Percentiles rank a stretch among this genome's conserved stretches.
phyloP scores from a whole-genome alignment of 805 yeast species.

The Clavispora asparagi region DNA sequence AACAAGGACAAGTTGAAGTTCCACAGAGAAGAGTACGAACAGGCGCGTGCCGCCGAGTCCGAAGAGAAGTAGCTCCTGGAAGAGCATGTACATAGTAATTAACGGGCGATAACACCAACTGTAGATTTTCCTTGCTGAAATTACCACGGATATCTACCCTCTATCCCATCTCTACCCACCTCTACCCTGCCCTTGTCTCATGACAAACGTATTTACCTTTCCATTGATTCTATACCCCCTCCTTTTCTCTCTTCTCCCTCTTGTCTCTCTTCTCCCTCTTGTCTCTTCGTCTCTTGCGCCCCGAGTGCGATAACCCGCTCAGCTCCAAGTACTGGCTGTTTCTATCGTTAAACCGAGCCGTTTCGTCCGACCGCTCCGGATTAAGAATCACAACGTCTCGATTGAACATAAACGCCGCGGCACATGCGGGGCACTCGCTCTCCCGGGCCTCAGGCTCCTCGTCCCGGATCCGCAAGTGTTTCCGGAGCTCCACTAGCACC shows the following conservation, averaged over 20 bases:
- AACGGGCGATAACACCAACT: background rate
- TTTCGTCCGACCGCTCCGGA: slow-evolving; percentile 13
- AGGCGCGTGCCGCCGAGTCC: slow-evolving; percentile 18
- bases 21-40: slow-evolving; percentile 27
- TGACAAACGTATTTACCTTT: too few species aligned
- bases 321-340: slow-evolving; percentile 11
- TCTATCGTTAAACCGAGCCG: slow-evolving; percentile 8
- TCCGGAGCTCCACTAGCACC: slow-evolving; percentile 16
- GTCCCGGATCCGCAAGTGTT: slow-evolving; percentile 5
- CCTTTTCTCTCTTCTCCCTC: too few species aligned
- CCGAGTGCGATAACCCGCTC: slow-evolving; percentile 22
- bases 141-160: too few species aligned
- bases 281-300: slow-evolving; percentile 12
- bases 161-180: too few species aligned
- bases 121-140: background rate
- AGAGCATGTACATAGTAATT: background rate
- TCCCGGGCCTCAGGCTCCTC: slow-evolving; percentile 3
- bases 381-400: slow-evolving; percentile 30
- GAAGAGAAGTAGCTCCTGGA: slow-evolving; percentile 2
- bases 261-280: slow-evolving; percentile 3
- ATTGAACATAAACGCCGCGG: slow-evolving; percentile 14
- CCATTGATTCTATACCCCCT: too few species aligned
- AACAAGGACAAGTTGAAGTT: slow-evolving; percentile 37
- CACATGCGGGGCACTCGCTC: slow-evolving; percentile 31
- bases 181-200: too few species aligned